A percentile compares a stretch with the other conserved stretches of the same genome.
Evolutionary conservation across 2,329 filamentous ascomycete species (phyloP).

Genomic region (Daldinia sp.): DNA sequence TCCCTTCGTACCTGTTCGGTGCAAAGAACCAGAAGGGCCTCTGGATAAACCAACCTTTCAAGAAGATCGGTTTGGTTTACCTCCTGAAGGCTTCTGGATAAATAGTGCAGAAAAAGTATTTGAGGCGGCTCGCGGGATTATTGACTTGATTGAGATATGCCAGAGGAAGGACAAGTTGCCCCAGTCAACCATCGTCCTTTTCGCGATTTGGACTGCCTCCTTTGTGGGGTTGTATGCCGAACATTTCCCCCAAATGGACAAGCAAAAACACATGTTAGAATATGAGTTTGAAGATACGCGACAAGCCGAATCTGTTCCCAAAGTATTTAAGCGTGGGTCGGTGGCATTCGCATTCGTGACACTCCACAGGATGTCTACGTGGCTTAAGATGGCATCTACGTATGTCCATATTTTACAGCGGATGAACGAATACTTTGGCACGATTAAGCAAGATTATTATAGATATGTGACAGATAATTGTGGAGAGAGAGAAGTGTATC

Average conservation of each 20-base stretch:
- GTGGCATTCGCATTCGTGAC: slow-evolving; percentile 60
- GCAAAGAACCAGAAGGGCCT: slow-evolving; percentile 59
- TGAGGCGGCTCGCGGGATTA: slow-evolving; percentile 67
- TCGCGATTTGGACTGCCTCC: slow-evolving; percentile 71
- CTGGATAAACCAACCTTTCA: slow-evolving; percentile 66
- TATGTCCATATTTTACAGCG: slow-evolving; percentile 63
- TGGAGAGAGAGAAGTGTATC: slow-evolving; percentile 43
- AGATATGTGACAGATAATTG: slow-evolving; percentile 43
- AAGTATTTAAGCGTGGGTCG: slow-evolving; percentile 51
- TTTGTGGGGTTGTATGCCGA: slow-evolving; percentile 72
- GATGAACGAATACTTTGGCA: slow-evolving; percentile 62
- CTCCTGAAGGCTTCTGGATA: slow-evolving; percentile 67
- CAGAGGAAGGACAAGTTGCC: slow-evolving; percentile 67
- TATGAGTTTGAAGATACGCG: slow-evolving; percentile 48
- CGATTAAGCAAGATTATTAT: slow-evolving; percentile 59
- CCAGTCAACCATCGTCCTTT: slow-evolving; percentile 73
- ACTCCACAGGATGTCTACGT: slow-evolving; percentile 59
- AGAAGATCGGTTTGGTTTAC: slow-evolving; percentile 52
- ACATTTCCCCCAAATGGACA: slow-evolving; percentile 75
- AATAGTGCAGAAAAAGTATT: slow-evolving; percentile 70
- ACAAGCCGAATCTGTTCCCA: slow-evolving; percentile 33
- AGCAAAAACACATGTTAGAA: slow-evolving; percentile 59
- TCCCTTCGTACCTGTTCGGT: slow-evolving; percentile 69
- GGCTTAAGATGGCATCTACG: slow-evolving; percentile 64
- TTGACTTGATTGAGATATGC: slow-evolving; percentile 70